Percentiles rank a stretch among this genome's conserved stretches.
These are phyloP conservation scores for Psilocybe tampanensis DNA, from an alignment of 768 basidiomycete species.

Conservation along the genomic window DNA sequence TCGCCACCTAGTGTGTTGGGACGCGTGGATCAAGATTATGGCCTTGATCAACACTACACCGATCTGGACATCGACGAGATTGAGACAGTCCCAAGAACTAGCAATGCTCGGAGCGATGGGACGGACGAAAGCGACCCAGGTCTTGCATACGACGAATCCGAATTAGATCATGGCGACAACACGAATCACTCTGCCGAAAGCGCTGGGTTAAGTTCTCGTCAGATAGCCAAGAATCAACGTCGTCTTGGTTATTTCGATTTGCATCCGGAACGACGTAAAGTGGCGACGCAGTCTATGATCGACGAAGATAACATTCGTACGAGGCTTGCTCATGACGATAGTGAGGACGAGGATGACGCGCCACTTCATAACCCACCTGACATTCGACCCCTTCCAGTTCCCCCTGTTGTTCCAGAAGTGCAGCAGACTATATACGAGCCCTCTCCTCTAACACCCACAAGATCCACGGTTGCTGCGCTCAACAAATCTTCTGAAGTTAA, in stretches of 20 bases:
- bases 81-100: slow-evolving; percentile 44
- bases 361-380: slow-evolving; percentile 20
- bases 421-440: slow-evolving; percentile 19
- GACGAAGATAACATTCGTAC: slow-evolving; percentile 37
- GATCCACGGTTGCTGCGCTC: slow-evolving; percentile 17
- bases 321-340: slow-evolving; percentile 39
- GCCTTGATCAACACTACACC: slow-evolving; percentile 35
- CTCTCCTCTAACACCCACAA: slow-evolving; percentile 13
- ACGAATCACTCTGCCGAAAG: slow-evolving; percentile 21
- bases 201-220: slow-evolving; percentile 27
- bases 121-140: slow-evolving; percentile 28
- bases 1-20: slow-evolving; percentile 37
- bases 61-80: slow-evolving; percentile 55
- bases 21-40: slow-evolving; percentile 38
- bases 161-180: slow-evolving; percentile 24
- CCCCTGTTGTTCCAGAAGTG: slow-evolving; percentile 25
- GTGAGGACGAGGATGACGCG: slow-evolving; percentile 32
- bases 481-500: slow-evolving; percentile 15
- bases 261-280: slow-evolving; percentile 70
- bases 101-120: slow-evolving; percentile 28
- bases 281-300: slow-evolving; percentile 20
- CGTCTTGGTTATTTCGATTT: slow-evolving; percentile 77
- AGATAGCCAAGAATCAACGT: slow-evolving; percentile 37
- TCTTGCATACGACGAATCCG: slow-evolving; percentile 28
- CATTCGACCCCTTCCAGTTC: slow-evolving; percentile 28